phyloP scores from a whole-genome alignment of 257 asterid genomes.

The Ocimum tenuiflorum region DNA sequence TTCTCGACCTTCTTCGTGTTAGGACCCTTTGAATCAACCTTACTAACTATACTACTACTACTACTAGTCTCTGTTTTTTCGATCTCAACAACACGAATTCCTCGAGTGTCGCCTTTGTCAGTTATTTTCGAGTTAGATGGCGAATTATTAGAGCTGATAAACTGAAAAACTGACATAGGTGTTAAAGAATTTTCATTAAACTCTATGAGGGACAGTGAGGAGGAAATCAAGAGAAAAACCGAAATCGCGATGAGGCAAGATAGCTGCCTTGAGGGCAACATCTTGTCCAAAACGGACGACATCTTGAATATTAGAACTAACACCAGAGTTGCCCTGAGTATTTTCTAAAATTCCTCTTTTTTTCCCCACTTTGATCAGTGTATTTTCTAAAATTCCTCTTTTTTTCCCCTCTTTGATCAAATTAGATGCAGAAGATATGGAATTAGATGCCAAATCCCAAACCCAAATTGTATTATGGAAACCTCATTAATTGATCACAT shows the following conservation, averaged over 20 bases:
- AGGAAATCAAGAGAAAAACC: conserved; percentile 44
- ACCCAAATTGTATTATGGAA: not conserved
- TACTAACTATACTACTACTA: not conserved
- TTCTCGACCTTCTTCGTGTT: not conserved
- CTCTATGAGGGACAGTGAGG: conserved; percentile 43
- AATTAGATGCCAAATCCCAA: conserved; percentile 7
- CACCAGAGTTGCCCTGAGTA: not conserved
- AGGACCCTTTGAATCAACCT: conserved; percentile 10
- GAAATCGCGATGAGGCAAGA: conserved; percentile 49
- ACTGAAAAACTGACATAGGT: conserved; percentile 31
- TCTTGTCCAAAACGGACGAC: conserved; percentile 40
- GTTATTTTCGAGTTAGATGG: conserved; percentile 22
- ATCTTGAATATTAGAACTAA: conserved; percentile 11
- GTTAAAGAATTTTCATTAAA: conserved; percentile 30
- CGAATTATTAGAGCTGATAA: conserved; percentile 16
- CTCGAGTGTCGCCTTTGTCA: not conserved
- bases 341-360: not conserved
- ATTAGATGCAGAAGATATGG: not conserved
- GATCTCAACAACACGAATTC: conserved; percentile 10
- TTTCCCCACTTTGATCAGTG: too few relatives aligned
- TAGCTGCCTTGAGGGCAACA: conserved; percentile 44
- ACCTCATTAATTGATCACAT: not conserved
- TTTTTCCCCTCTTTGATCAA: not conserved
- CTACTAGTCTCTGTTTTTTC: conserved; percentile 12
- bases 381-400: not conserved